Evolutionary conservation across 306 rosid species (phyloP).

Genomic region (Rubus parviflorus): DNA sequence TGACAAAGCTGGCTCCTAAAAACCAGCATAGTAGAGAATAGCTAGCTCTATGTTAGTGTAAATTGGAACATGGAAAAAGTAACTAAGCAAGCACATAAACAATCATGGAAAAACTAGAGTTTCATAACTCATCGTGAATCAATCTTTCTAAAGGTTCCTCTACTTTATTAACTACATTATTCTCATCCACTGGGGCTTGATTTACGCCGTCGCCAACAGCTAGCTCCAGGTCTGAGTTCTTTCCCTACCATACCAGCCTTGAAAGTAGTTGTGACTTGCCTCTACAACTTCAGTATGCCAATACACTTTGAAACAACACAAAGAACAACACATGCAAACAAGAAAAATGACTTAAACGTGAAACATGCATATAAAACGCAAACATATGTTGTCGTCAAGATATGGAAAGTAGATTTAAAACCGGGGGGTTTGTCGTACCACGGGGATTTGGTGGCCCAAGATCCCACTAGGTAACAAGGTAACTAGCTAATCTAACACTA

Average conservation of each 20-base stretch:
- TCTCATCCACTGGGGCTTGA: slow-evolving; percentile 41
- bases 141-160: slow-evolving; percentile 49
- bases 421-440: too few relatives aligned
- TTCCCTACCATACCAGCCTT: slow-evolving; percentile 73
- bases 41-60: too few relatives aligned
- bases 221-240: slow-evolving; percentile 45
- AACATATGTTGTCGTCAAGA: too few relatives aligned
- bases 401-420: too few relatives aligned
- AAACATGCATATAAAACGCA: too few relatives aligned
- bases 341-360: too few relatives aligned
- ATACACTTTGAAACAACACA: slow-evolving; percentile 85
- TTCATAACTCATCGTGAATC: slow-evolving; percentile 71
- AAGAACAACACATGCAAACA: slow-evolving; percentile 75
- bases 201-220: slow-evolving; percentile 48
- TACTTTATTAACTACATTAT: slow-evolving; percentile 32
- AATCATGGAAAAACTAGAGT: background rate
- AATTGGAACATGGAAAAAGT: background rate
- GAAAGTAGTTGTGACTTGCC: slow-evolving; percentile 71
- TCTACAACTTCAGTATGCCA: slow-evolving; percentile 61
- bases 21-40: background rate
- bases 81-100: background rate
- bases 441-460: too few relatives aligned
- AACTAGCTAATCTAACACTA: too few relatives aligned
- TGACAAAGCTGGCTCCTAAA: background rate
- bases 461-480: too few relatives aligned